phyloP scores from a whole-genome alignment of 371 early-diverging fungal genomes.

The Polyrhizophydium stewartii region DNA sequence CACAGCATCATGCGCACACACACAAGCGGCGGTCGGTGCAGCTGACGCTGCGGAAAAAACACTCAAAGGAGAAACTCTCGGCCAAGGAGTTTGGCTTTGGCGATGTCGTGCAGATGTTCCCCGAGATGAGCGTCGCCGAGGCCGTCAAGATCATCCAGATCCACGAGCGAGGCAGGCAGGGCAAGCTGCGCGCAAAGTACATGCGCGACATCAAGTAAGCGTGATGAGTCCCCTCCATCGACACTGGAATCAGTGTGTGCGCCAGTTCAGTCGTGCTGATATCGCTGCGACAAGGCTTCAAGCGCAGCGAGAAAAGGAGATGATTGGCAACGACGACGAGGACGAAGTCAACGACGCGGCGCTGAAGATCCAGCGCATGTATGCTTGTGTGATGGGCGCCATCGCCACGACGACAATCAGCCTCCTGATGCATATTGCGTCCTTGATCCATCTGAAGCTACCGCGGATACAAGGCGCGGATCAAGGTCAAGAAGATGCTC shows the following conservation, averaged over 20 bases:
- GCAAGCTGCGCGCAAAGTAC: slow-evolving; percentile 49
- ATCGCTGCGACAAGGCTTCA: slow-evolving; percentile 38
- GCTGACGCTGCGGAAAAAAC: no score
- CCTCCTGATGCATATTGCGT: no score
- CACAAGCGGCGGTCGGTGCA: no score
- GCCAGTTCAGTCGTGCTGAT: no score
- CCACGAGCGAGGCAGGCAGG: slow-evolving; percentile 53
- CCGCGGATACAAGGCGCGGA: slow-evolving; percentile 39
- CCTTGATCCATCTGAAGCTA: slow-evolving; percentile 17
- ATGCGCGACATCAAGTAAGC: slow-evolving; percentile 49
- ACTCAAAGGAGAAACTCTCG: slow-evolving; percentile 35
- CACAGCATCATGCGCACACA: no score
- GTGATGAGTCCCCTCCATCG: background rate
- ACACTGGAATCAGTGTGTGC: no score
- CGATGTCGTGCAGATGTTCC: slow-evolving; percentile 30
- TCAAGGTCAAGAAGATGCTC: slow-evolving; percentile 19
- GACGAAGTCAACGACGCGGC: slow-evolving; percentile 44
- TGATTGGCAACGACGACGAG: slow-evolving; percentile 44
- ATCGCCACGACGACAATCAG: background rate
- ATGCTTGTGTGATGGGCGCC: background rate
- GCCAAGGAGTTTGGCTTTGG: slow-evolving; percentile 35
- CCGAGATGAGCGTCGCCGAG: slow-evolving; percentile 32
- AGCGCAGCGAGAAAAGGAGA: slow-evolving; percentile 44
- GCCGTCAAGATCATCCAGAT: slow-evolving; percentile 46
- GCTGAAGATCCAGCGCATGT: slow-evolving; percentile 46